phyloP scores from a whole-genome alignment of 768 basidiomycete species.

The Leccinellum albellum region DNA sequence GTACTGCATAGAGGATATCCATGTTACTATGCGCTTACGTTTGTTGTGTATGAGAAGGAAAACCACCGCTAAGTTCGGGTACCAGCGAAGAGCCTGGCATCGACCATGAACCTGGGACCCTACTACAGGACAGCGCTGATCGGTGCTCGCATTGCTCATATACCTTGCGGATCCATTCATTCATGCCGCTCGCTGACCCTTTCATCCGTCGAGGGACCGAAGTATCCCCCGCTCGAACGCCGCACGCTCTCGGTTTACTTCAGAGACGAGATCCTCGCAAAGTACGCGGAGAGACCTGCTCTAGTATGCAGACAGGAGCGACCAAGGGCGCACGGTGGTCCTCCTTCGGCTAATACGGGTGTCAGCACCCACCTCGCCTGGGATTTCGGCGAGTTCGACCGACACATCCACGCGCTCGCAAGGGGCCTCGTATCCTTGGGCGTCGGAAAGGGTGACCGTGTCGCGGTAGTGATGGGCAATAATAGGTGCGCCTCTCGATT shows the following conservation, averaged over 20 bases:
- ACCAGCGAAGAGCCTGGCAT: neutral
- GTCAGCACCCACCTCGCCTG: constrained; percentile 57
- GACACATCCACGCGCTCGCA: constrained; percentile 63
- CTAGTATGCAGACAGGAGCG: constrained; percentile 61
- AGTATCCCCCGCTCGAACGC: constrained; percentile 49
- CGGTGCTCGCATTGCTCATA: neutral
- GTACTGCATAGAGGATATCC: neutral
- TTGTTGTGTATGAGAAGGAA: neutral
- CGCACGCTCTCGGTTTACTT: constrained; percentile 66
- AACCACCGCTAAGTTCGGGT: neutral
- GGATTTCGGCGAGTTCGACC: constrained; percentile 69
- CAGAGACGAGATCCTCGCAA: constrained; percentile 47
- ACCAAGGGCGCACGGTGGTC: constrained; percentile 59
- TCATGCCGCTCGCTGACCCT: constrained; percentile 34
- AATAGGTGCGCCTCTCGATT: constrained; percentile 51
- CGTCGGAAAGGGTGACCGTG: constrained; percentile 69
- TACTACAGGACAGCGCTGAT: neutral
- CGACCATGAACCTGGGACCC: constrained; percentile 6
- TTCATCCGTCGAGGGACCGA: constrained; percentile 57
- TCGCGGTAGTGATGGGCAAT: constrained; percentile 83
- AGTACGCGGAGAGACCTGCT: constrained; percentile 50
- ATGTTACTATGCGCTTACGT: neutral
- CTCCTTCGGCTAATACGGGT: constrained; percentile 47
- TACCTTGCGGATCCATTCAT: constrained; percentile 7
- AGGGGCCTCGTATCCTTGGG: constrained; percentile 67